Evolutionary conservation across 169 alveolate species (phyloP), one percentile per base, ranked within the genome.

Genomic region (Neospora caninum): DNA sequence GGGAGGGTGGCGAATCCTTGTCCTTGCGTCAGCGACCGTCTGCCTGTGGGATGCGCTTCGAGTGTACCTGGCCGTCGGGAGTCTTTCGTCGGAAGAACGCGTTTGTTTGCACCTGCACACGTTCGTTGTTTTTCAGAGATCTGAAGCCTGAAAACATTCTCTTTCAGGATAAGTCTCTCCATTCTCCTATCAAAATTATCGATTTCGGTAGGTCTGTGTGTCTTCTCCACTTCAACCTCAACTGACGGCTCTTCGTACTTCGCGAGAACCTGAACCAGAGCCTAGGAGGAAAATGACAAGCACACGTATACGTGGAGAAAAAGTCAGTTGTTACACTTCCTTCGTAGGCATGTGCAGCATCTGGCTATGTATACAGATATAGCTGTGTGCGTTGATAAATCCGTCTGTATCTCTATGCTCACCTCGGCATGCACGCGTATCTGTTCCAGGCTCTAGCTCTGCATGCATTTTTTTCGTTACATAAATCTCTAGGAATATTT

Each of bases 131-230:
- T 9, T 25, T 49, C 94, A 95, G 99, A 91, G 99, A 99, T 97
- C 96, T 99, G 93, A 99, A 99, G 92, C 99, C 99, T 31, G 99
- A 98, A 92, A 99, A 99, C 97, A 97, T 99, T 38, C 94, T 99
- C 80, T 98, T 98, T 95, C 97, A 96, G 64, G 98, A 98, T 92
- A 97, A 93, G 38, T 96, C 97, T 31, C 98, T 96, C 36, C 97
- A 97, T 58, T 97, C 99, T 73, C 97, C 97, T 31, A 97, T 99
- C 73, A 98, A 98, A 96, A 97, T 99, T 82, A 98, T 98, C 41
- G 99, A 98, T 89, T 98, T 98, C 93, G 99, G 99, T 58, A 88
- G 38, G 89, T 29, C 58, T 49, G 22, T 49, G 4, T 49, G 58
- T 36, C 80, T 25, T 69, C 18, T 6, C 29, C 31, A 9, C 6